Evolutionary conservation across 352 stramenopile genomes (phyloP).

Genomic region (Peronosclerospora sorghi): DNA sequence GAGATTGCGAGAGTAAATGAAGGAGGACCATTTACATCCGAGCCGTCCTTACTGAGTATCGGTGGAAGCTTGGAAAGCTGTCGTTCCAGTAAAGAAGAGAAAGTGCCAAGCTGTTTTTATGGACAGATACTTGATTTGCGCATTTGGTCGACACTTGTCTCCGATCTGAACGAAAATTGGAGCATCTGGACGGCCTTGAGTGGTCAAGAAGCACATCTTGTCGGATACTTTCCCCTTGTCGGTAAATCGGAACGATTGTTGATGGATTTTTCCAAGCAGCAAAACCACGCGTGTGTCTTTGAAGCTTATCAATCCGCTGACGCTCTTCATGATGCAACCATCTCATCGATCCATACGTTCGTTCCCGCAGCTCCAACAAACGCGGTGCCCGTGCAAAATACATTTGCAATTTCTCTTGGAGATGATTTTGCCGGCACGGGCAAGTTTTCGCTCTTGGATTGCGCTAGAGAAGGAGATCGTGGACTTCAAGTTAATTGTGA

Average conservation of each 20-base stretch:
- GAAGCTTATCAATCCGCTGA: conserved; percentile 27
- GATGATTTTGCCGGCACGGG: conserved; percentile 33
- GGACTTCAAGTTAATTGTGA: conserved; percentile 19
- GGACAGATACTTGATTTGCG: conserved; percentile 59
- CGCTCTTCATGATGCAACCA: conserved; percentile 9
- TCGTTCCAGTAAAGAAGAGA: conserved; percentile 10
- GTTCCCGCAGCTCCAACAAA: conserved; percentile 14
- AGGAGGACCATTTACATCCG: conserved; percentile 13
- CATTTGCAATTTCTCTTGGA: conserved; percentile 28
- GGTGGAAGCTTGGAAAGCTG: conserved; percentile 36
- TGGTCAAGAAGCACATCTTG: conserved; percentile 31
- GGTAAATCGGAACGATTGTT: conserved; percentile 49
- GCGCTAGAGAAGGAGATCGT: conserved; percentile 3
- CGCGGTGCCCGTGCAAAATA: conserved; percentile 29
- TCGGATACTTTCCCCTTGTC: conserved; percentile 72
- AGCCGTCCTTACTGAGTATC: conserved; percentile 30
- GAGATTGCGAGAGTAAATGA: conserved; percentile 24
- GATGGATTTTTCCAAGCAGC: conserved; percentile 52
- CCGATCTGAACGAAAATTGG: conserved; percentile 21
- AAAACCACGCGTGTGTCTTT: conserved; percentile 65
- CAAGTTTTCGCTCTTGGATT: conserved; percentile 26
- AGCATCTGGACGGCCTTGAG: conserved; percentile 22
- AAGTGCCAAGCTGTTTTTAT: conserved; percentile 34
- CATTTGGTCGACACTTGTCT: conserved; percentile 39
- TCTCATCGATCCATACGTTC: conserved; percentile 19